Evolutionary conservation across 768 basidiomycete genomes (phyloP).

Genomic region (Termitomyces sp.): DNA sequence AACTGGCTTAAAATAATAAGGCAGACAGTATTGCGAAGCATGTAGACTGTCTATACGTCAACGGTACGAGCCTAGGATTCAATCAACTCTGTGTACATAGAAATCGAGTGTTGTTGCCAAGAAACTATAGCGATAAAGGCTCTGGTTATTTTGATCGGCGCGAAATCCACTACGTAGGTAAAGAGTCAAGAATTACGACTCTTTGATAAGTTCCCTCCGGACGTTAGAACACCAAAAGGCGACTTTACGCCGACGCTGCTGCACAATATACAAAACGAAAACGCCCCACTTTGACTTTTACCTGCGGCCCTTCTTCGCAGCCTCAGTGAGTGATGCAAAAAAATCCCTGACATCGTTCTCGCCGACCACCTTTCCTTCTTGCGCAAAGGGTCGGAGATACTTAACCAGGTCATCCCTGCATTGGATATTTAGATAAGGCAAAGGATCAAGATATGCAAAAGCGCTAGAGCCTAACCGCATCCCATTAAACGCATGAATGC

Average conservation of each 20-base stretch:
- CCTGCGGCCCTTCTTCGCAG: constrained; percentile 21
- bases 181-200: not conserved
- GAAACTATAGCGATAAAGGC: not conserved
- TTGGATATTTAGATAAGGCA: constrained; percentile 5
- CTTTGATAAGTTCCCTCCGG: not conserved
- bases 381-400: constrained; percentile 76
- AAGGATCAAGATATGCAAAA: not conserved
- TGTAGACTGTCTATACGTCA: not conserved
- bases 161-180: not conserved
- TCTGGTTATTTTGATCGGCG: not conserved
- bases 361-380: constrained; percentile 68
- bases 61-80: not conserved
- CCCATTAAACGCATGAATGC: constrained; percentile 77
- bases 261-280: not conserved
- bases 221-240: not conserved
- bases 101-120: not conserved
- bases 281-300: not conserved
- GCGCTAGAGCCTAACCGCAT: constrained; percentile 55
- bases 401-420: constrained; percentile 65
- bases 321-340: constrained; percentile 50
- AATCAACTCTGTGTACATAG: not conserved
- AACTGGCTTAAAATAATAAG: not conserved
- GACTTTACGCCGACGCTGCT: not conserved
- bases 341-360: constrained; percentile 67
- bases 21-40: not conserved